A percentile compares a stretch with the other conserved stretches of the same genome.
These are phyloP conservation scores for Henningerozyma blattae DNA, from an alignment of 805 yeast genomes.

Conservation along the genomic window DNA sequence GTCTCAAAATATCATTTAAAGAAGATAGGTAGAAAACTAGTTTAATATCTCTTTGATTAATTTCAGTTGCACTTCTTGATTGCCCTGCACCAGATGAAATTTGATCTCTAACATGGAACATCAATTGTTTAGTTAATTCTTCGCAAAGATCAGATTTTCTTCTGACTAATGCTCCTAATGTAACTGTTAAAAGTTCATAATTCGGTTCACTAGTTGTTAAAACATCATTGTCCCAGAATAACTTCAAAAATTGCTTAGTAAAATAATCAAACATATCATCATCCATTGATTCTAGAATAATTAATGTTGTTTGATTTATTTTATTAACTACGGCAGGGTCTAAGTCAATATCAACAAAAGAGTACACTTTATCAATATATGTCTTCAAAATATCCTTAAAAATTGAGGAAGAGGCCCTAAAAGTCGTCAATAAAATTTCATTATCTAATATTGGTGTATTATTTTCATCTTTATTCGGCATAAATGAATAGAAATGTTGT, in stretches of 20 bases:
- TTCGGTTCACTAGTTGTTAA: slow-evolving; percentile 45
- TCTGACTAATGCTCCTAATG: slow-evolving; percentile 59
- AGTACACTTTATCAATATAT: slow-evolving; percentile 46
- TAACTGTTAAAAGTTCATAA: slow-evolving; percentile 54
- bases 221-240: slow-evolving; percentile 36
- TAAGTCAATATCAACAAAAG: slow-evolving; percentile 42
- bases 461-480: slow-evolving; percentile 22
- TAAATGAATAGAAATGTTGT: slow-evolving; percentile 45
- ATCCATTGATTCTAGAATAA: slow-evolving; percentile 47
- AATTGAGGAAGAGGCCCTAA: slow-evolving; percentile 58
- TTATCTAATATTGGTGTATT: slow-evolving; percentile 35
- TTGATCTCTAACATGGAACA: slow-evolving; percentile 45
- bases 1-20: slow-evolving; percentile 55
- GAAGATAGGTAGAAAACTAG: slow-evolving; percentile 59
- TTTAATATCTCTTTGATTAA: slow-evolving; percentile 61
- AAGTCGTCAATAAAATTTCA: slow-evolving; percentile 26
- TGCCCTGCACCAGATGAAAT: slow-evolving; percentile 70
- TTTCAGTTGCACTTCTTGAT: slow-evolving; percentile 48
- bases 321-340: slow-evolving; percentile 25
- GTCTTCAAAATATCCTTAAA: slow-evolving; percentile 48
- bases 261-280: slow-evolving; percentile 40
- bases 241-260: slow-evolving; percentile 25
- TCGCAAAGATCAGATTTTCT: slow-evolving; percentile 29
- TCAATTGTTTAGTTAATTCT: slow-evolving; percentile 16
- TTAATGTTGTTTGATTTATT: slow-evolving; percentile 32